Conservation (phyloP, 352 stramenopile genomes). For the Blastocystis sp. region DNA sequence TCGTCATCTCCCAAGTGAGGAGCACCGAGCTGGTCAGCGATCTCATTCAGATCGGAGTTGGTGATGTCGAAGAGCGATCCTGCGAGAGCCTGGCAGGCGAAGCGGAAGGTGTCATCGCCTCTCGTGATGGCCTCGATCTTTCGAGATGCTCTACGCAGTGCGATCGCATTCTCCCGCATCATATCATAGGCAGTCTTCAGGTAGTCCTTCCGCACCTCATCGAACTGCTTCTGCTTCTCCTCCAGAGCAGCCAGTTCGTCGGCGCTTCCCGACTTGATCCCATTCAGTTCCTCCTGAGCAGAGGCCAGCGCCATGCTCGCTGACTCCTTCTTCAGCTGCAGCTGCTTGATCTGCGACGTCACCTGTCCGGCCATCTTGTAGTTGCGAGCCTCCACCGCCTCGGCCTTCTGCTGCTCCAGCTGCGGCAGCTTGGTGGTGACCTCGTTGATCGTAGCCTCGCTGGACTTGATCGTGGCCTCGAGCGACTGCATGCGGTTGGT, state of each 20-base stretch:
- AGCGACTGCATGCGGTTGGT: conserved; percentile 27
- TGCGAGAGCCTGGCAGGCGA: conserved; percentile 33
- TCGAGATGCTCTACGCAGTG: neutral
- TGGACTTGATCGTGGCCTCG: neutral
- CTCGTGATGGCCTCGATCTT: neutral
- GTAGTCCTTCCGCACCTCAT: neutral
- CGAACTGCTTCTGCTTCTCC: conserved; percentile 13
- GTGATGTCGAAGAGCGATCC: conserved; percentile 33
- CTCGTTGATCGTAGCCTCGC: neutral
- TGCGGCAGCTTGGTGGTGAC: neutral
- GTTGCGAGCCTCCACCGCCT: conserved; percentile 13
- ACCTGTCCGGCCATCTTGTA: conserved; percentile 55
- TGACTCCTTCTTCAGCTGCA: conserved; percentile 17
- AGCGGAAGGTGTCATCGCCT: conserved; percentile 51
- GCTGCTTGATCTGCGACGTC: conserved; percentile 52
- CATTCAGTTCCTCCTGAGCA: neutral
- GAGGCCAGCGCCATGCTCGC: neutral
- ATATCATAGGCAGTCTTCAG: neutral
- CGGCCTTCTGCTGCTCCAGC: conserved; percentile 46
- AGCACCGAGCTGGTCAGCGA: neutral
- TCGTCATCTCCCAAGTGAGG: conserved; percentile 15
- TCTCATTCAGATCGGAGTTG: neutral
- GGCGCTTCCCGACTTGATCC: neutral
- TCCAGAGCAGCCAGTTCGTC: conserved; percentile 30
- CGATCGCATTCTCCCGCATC: conserved; percentile 14